phyloP scores from a whole-genome alignment of 192 early-diverging fungal genomes.

The Gonapodya sp. region DNA sequence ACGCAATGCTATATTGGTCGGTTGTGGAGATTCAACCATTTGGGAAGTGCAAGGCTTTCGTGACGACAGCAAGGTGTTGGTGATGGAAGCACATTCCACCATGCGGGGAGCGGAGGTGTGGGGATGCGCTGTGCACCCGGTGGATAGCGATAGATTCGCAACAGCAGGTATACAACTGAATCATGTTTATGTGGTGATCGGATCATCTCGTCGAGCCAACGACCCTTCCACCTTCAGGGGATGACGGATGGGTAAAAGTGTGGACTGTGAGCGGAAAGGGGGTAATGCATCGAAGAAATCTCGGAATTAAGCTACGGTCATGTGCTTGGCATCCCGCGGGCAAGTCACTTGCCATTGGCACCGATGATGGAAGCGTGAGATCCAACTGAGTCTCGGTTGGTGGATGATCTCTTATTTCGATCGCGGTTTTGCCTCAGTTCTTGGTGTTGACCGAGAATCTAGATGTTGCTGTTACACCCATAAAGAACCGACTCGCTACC shows the following conservation, averaged over 20 bases:
- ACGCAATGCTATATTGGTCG: neutral
- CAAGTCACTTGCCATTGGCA: neutral
- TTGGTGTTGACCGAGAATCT: slow-evolving; percentile 10
- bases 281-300: neutral
- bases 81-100: neutral
- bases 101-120: neutral
- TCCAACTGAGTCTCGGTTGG: too few species aligned
- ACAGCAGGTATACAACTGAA: neutral
- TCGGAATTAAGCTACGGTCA: neutral
- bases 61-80: neutral
- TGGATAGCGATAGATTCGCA: neutral
- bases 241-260: neutral
- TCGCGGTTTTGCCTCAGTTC: slow-evolving; percentile 3
- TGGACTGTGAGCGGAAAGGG: neutral
- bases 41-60: neutral
- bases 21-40: neutral
- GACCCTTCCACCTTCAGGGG: neutral
- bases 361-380: neutral
- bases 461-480: slow-evolving; percentile 9
- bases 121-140: neutral
- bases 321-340: neutral
- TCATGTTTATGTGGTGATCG: neutral
- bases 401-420: too few species aligned
- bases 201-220: too few species aligned
- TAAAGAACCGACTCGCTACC: slow-evolving; percentile 11